A percentile compares a stretch with the other conserved stretches of the same genome.
phyloP scores from a whole-genome alignment of 2,329 filamentous ascomycete genomes.

The Clarireedia hainanense region DNA sequence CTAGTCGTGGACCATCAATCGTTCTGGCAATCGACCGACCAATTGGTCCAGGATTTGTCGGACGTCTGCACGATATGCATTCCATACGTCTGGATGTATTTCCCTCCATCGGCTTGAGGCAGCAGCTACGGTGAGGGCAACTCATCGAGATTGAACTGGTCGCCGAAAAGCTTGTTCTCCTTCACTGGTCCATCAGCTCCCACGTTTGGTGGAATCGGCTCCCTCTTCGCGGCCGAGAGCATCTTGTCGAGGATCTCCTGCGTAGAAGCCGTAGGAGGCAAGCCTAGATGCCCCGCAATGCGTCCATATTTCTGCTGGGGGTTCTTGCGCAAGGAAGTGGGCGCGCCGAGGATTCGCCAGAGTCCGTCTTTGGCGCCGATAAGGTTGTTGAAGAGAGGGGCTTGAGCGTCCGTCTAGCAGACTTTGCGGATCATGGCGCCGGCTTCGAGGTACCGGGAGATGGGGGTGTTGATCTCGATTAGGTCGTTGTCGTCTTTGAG shows the following conservation, averaged over 20 bases:
- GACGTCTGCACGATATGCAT: slow-evolving; percentile 40
- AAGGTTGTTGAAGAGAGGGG: slow-evolving; percentile 45
- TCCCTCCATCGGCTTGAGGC: slow-evolving; percentile 39
- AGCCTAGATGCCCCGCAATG: slow-evolving; percentile 34
- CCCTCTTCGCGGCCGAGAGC: slow-evolving; percentile 29
- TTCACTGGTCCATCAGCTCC: slow-evolving; percentile 36
- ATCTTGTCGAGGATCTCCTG: slow-evolving; percentile 37
- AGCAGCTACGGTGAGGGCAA: slow-evolving; percentile 35
- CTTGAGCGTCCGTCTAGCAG: slow-evolving; percentile 38
- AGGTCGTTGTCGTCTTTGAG: slow-evolving; percentile 37
- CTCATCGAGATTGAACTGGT: slow-evolving; percentile 36
- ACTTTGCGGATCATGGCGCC: slow-evolving; percentile 40
- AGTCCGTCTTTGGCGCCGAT: slow-evolving; percentile 39
- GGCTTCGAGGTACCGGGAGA: slow-evolving; percentile 39
- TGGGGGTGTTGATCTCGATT: slow-evolving; percentile 35
- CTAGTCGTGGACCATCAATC: slow-evolving; percentile 41
- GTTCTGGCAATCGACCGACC: slow-evolving; percentile 39
- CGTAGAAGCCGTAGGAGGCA: slow-evolving; percentile 32
- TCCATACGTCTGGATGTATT: slow-evolving; percentile 43
- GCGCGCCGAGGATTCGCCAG: slow-evolving; percentile 40
- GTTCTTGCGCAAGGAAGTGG: slow-evolving; percentile 32
- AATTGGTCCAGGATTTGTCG: slow-evolving; percentile 40
- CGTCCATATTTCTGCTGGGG: slow-evolving; percentile 33
- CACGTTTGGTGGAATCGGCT: slow-evolving; percentile 29
- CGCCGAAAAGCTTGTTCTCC: slow-evolving; percentile 32